Percentiles rank a stretch among this genome's conserved stretches.
Conservation (phyloP, 1,284 basidiomycete species). For the Malassezia brasiliensis region DNA sequence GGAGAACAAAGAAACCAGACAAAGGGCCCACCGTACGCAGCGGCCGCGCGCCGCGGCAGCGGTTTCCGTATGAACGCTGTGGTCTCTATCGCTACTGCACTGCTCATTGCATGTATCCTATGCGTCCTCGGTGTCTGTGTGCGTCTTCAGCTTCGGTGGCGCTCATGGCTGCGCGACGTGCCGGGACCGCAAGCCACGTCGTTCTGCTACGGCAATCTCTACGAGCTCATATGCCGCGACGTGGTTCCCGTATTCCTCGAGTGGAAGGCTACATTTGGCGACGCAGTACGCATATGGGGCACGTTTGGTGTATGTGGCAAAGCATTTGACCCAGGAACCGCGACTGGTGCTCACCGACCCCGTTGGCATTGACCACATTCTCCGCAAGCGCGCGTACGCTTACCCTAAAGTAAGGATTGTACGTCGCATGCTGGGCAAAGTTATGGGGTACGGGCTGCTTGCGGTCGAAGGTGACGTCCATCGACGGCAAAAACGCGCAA, state of each 20-base stretch:
- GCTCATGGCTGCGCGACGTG: conserved; percentile 9
- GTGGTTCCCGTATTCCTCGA: conserved; percentile 5
- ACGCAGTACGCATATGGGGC: conserved; percentile 10
- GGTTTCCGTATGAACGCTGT: not conserved
- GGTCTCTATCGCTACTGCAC: not conserved
- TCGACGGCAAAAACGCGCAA: conserved; percentile 32
- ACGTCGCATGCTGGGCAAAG: conserved; percentile 21
- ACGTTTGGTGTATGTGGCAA: conserved; percentile 9
- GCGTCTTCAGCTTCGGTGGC: conserved; percentile 6
- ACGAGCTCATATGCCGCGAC: not conserved
- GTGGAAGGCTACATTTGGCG: conserved; percentile 7
- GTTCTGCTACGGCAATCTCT: conserved; percentile 13
- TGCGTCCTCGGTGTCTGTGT: not conserved
- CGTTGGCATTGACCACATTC: conserved; percentile 10
- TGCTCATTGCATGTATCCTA: not conserved
- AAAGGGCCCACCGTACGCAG: not conserved
- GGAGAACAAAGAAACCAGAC: conserved; percentile 3
- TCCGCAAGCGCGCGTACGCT: conserved; percentile 20
- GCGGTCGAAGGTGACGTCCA: conserved; percentile 39
- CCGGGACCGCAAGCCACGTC: conserved; percentile 6
- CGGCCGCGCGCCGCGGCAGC: too few species aligned
- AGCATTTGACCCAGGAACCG: conserved; percentile 5
- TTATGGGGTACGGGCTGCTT: conserved; percentile 41
- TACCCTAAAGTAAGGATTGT: conserved; percentile 34
- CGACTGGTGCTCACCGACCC: conserved; percentile 13